Conservation (phyloP, 306 rosid genomes). For the barrel medic (Medicago truncatula) region DNA sequence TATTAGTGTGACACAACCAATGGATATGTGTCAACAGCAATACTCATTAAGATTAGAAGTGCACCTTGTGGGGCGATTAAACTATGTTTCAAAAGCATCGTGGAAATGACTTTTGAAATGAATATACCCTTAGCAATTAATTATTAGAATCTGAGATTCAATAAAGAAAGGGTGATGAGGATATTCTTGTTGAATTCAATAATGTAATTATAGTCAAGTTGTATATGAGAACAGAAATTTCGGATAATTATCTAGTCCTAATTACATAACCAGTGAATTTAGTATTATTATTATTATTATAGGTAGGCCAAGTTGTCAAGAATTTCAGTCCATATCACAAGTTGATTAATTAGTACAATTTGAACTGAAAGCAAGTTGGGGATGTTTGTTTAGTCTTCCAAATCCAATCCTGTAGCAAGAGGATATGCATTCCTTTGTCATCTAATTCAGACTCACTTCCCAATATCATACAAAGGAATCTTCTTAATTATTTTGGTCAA, state of each 20-base stretch:
- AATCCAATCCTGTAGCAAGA: constrained; percentile 36
- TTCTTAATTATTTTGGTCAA: constrained; percentile 30
- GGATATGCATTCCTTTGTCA: constrained; percentile 21
- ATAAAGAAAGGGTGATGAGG: neutral
- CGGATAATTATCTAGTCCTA: constrained; percentile 18
- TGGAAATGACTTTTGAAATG: neutral
- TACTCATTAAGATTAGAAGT: too few relatives aligned
- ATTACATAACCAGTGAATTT: constrained; percentile 26
- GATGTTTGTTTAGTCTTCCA: constrained; percentile 28
- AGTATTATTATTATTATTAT: neutral
- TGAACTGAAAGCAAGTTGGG: constrained; percentile 45
- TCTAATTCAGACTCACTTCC: constrained; percentile 51
- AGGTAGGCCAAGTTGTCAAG: neutral
- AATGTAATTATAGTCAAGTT: neutral
- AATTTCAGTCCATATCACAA: neutral
- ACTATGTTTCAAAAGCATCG: neutral
- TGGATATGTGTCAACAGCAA: too few relatives aligned
- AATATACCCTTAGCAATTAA: neutral
- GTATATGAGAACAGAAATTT: neutral
- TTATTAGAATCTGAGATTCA: neutral
- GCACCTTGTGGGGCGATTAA: too few relatives aligned
- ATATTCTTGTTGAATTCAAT: neutral
- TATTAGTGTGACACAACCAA: too few relatives aligned
- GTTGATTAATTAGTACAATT: neutral
- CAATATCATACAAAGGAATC: constrained; percentile 62